Base-by-base conservation (phyloP, 2,329 filamentous ascomycete species). In the Colletotrichum cuscutae region DNA sequence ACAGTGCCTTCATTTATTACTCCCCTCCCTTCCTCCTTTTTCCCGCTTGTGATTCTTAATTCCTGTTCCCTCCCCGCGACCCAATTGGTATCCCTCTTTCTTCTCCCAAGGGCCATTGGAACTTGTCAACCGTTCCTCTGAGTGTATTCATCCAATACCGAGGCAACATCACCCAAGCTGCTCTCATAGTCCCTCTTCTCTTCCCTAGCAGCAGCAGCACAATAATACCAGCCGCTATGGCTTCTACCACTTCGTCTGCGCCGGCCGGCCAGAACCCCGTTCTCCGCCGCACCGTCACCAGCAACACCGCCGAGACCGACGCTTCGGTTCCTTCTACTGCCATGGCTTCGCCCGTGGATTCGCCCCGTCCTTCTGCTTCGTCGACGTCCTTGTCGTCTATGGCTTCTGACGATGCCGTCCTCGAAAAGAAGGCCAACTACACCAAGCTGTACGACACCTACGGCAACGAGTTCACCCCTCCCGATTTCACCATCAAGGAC, bases 401-500 rank as follows among this genome's bases (percentile, higher is more conserved):
- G 81, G 92, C 90, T 69, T 95, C 94, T 12, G 89, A 91, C 68
- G 86, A 89, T 57, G 89, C 88, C 68, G 86, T 88, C 77, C 80
- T 81, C 75, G 85, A 85, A 77, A 83, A 86, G 71, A 81, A 84
- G 75, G 66, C 79, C 67, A 75, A 77, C 77, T 91, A 89, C 77
- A 90, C 90, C 78, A 90, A 92, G 82, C 90, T 99, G 77, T 80
- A 97, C 76, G 95, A 99, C 86, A 96, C 95, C 13, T 97, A 97
- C 82, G 97, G 97, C 84, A 98, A 98, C 84, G 90, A 95, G 80
- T 99, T 99, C 87, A 88, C 94, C 83, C 89, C 97, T 70, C 97
- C 97, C 77, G 93, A 98, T 85, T 99, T 93, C 88, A 97, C 95
- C 81, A 97, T 99, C 89, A 98, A 98, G 89, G 91, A 99, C 81